A percentile compares a stretch with the other conserved stretches of the same genome.
Conservation (phyloP, 2,329 filamentous ascomycete species). For the Chlorencoelia australis region DNA sequence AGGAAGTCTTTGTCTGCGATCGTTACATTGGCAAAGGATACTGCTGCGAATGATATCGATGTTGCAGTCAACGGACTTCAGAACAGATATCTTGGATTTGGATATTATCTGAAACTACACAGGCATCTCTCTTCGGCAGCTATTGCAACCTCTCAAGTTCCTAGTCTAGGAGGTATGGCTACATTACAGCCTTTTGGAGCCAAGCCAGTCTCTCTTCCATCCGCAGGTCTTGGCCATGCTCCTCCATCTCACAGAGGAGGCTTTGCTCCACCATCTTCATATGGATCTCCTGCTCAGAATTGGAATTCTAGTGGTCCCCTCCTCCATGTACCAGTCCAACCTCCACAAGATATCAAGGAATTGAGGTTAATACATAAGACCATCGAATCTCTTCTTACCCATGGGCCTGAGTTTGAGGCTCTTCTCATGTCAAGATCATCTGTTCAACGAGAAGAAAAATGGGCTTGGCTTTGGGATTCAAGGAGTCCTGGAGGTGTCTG, state of each 20-base stretch:
- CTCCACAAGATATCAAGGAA: slow-evolving; percentile 68
- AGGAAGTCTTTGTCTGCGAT: slow-evolving; percentile 68
- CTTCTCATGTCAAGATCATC: slow-evolving; percentile 78
- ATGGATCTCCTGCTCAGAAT: slow-evolving; percentile 33
- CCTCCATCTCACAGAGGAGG: slow-evolving; percentile 44
- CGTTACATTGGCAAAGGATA: slow-evolving; percentile 70
- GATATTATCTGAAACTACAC: slow-evolving; percentile 71
- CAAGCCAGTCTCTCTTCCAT: slow-evolving; percentile 42
- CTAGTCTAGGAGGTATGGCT: slow-evolving; percentile 27
- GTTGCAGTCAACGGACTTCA: slow-evolving; percentile 66
- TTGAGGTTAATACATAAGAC: slow-evolving; percentile 81
- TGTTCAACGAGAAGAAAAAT: slow-evolving; percentile 78
- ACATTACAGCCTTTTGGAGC: slow-evolving; percentile 69
- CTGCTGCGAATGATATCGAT: slow-evolving; percentile 75
- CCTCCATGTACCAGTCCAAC: slow-evolving; percentile 60
- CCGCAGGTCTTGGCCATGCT: slow-evolving; percentile 36
- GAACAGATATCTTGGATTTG: slow-evolving; percentile 76
- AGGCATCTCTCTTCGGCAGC: slow-evolving; percentile 72
- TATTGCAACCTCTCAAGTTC: slow-evolving; percentile 41
- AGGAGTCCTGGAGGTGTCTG: slow-evolving; percentile 71
- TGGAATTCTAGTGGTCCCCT: slow-evolving; percentile 32
- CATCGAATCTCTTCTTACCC: slow-evolving; percentile 66
- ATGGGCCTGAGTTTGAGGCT: slow-evolving; percentile 84
- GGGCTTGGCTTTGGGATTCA: slow-evolving; percentile 90
- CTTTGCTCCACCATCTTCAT: slow-evolving; percentile 70